Evolutionary conservation across 441 rosid species (phyloP), one percentile per base, ranked within the genome.

Genomic region (Syzygium syzygioides): DNA sequence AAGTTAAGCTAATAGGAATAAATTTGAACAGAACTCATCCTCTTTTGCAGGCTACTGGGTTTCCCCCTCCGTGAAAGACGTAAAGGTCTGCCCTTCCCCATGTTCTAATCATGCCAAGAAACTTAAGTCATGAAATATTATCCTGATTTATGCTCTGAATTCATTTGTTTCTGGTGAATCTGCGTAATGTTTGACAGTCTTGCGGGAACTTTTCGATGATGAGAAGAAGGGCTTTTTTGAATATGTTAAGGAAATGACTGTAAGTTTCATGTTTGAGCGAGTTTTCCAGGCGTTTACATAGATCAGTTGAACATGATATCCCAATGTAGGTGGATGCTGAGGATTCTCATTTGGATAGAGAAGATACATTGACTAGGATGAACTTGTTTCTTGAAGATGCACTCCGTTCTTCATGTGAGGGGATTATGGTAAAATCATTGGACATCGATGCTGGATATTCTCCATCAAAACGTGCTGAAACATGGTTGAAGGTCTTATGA

Each of bases 401-500:
- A 90, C 91, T 95, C 86, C 90, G 79, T 86, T 95, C 94, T 66
- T 96, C 96, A 9, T 97, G 96, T 90, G 99, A 97, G 93, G 98
- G 98, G 92, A 92, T 97, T 86, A 96, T 97, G 96, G 93, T 96
- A 86, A 97, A 97, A 91, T 92, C 95, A 54, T 86, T 97, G 88
- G 97, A 97, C 89, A 89, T 87, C 26, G 93, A 96, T 92, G 96
- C 98, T 55, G 96, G 95, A 89, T 97, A 96, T 91, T 94, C 86
- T 90, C 98, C 98, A 79, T 96, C 98, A 87, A 97, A 96, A 93
- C 98, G 98, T 86, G 88, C 95, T 86, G 98, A 97, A 89, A 80
- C 98, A 80, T 96, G 99, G 99, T 94, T 97, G 79, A 97, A 97
- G 98, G 99, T 96, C 83, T 90, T 37, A 60, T 68, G 48, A 85